Evolutionary conservation across 441 rosid species (phyloP).

Genomic region (Biscutella laevigata): DNA sequence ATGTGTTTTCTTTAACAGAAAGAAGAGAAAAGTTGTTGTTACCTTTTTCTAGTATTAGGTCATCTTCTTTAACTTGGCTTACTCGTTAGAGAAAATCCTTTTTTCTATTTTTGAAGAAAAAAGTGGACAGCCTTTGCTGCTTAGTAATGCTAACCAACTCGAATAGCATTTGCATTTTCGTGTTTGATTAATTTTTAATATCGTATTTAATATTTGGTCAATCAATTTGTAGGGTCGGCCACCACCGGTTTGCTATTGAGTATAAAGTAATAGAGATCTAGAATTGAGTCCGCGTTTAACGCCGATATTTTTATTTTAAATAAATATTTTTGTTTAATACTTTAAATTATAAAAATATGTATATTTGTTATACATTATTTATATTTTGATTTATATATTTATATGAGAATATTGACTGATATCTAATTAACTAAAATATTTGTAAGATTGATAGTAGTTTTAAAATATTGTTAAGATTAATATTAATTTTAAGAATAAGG

Average conservation of each 20-base stretch:
- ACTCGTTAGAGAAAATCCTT: not conserved
- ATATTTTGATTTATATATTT: no score
- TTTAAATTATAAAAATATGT: no score
- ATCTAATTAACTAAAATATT: no score
- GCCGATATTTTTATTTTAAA: no score
- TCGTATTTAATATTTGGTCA: not conserved
- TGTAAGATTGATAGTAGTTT: no score
- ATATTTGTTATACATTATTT: no score
- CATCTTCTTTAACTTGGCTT: not conserved
- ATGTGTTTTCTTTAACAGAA: no score
- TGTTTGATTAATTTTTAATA: not conserved
- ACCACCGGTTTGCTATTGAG: not conserved
- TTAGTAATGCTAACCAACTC: conserved; percentile 21
- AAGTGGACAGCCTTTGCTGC: conserved; percentile 9
- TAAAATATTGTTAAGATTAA: no score
- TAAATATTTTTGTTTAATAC: no score
- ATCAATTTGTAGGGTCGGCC: not conserved
- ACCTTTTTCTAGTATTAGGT: not conserved
- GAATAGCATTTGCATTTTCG: not conserved
- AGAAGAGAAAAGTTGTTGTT: not conserved
- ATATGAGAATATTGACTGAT: no score
- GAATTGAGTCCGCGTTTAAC: no score
- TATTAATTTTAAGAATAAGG: no score
- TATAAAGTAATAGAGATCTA: not conserved
- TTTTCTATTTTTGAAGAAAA: not conserved